These are phyloP conservation scores for Ensete ventricosum DNA, from an alignment of 176 grass and related monocot species.

Conservation along the genomic window DNA sequence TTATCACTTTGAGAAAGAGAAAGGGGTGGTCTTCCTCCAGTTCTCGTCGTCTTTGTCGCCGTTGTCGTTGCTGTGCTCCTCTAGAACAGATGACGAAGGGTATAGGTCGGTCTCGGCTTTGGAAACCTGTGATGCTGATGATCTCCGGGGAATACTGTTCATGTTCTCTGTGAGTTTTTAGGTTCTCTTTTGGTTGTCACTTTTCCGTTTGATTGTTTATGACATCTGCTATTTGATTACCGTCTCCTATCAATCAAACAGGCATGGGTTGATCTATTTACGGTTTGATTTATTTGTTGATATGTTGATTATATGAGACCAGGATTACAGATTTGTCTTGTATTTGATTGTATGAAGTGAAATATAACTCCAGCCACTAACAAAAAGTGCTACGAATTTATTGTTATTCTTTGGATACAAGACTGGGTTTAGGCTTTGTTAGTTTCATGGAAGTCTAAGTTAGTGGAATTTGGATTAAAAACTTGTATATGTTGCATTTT, in stretches of 20 bases:
- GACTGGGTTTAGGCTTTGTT: neutral
- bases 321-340: no score
- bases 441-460: neutral
- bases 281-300: no score
- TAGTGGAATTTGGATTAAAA: neutral
- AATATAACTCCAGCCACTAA: no score
- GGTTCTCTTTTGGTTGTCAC: neutral
- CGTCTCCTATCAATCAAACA: neutral
- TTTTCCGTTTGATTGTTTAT: neutral
- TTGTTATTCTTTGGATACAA: neutral
- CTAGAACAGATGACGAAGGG: neutral
- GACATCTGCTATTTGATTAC: neutral
- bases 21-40: constrained; percentile 55
- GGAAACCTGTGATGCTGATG: constrained; percentile 24
- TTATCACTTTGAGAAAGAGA: constrained; percentile 56
- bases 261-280: neutral
- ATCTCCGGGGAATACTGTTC: constrained; percentile 68
- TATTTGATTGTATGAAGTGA: no score
- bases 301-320: no score
- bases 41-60: constrained; percentile 32
- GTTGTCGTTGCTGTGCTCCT: constrained; percentile 12
- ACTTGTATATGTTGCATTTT: neutral
- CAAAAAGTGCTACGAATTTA: no score
- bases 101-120: constrained; percentile 10
- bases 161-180: constrained; percentile 65